A percentile compares a stretch with the other conserved stretches of the same genome.
phyloP scores from a whole-genome alignment of 2,329 filamentous ascomycete species.

The Colletotrichum magnum region DNA sequence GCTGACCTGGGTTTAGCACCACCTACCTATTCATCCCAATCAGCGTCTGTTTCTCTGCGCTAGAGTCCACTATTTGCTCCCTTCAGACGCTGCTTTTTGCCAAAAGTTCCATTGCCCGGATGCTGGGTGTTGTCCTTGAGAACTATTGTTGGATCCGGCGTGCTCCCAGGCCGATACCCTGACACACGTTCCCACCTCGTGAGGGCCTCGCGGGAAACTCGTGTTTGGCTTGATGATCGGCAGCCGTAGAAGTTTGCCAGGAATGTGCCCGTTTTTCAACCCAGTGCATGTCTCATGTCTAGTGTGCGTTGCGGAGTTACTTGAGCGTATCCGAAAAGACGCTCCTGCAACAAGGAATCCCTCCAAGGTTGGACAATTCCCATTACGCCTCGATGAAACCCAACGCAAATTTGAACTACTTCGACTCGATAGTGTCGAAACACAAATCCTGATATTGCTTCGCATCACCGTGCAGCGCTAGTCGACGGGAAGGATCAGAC shows the following conservation, averaged over 20 bases:
- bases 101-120: neutral
- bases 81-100: neutral
- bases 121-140: neutral
- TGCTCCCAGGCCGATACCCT: neutral
- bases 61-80: neutral
- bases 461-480: neutral
- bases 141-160: neutral
- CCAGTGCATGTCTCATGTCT: neutral
- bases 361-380: too few species aligned
- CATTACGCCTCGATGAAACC: neutral
- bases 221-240: neutral
- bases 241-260: neutral
- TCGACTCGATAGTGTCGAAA: neutral
- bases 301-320: too few species aligned
- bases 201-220: constrained; percentile 1
- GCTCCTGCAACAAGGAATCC: neutral
- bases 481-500: neutral
- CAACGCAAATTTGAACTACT: neutral
- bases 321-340: too few species aligned
- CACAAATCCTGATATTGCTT: neutral
- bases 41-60: neutral
- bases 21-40: neutral
- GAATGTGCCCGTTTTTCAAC: neutral
- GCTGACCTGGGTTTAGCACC: neutral
- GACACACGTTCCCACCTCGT: constrained; percentile 7